Percentiles rank a stretch among this genome's conserved stretches.
phyloP scores from a whole-genome alignment of 305 asterid species.

The Andrographis paniculata region DNA sequence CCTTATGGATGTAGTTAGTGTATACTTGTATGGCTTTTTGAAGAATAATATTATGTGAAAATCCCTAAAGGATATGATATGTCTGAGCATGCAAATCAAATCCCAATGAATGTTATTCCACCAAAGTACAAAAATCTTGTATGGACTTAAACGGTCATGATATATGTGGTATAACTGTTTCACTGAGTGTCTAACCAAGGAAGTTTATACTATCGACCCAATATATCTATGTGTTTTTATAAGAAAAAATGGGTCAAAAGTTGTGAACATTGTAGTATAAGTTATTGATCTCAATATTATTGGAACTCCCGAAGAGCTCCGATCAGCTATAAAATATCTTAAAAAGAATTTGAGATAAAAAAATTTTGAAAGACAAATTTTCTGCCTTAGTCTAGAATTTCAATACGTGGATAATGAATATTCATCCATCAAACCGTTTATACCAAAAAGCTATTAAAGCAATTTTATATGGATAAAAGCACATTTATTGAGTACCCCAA shows the following conservation, averaged over 20 bases:
- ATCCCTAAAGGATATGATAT: too few species aligned
- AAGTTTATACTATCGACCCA: not conserved
- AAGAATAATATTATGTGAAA: too few species aligned
- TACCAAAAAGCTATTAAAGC: not conserved
- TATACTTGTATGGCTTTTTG: too few species aligned
- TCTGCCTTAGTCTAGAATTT: slow-evolving; percentile 1
- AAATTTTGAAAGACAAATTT: slow-evolving; percentile 1
- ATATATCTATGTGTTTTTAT: not conserved
- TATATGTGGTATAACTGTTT: not conserved
- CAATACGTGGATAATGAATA: not conserved
- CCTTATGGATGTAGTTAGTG: too few species aligned
- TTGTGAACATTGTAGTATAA: slow-evolving; percentile 2
- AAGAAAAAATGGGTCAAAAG: not conserved
- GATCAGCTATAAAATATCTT: not conserved
- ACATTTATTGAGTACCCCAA: not conserved
- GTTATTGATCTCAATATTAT: slow-evolving; percentile 9
- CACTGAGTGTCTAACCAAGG: not conserved
- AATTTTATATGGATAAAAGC: slow-evolving; percentile 4
- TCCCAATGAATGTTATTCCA: not conserved
- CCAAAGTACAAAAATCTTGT: not conserved
- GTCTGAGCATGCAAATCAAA: not conserved
- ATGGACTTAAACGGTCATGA: not conserved
- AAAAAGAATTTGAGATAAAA: slow-evolving; percentile 2
- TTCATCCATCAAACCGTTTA: not conserved
- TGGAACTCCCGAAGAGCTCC: slow-evolving; percentile 7